These are phyloP conservation scores for Lophiostoma macrostomum DNA, from an alignment of 495 filamentous ascomycete genomes.

Conservation along the genomic window DNA sequence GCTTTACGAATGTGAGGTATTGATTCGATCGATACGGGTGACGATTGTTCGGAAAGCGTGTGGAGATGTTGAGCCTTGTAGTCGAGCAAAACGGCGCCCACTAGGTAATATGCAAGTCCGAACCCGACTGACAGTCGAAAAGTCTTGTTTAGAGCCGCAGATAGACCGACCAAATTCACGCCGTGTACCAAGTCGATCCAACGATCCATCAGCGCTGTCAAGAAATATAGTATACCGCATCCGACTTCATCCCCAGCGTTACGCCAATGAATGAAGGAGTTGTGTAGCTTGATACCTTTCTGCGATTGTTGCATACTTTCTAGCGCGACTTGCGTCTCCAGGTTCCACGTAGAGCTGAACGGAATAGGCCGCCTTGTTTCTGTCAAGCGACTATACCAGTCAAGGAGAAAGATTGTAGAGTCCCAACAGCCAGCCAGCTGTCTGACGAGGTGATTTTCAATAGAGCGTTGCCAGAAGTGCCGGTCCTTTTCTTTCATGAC, in stretches of 20 bases:
- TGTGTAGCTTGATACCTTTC: conserved; percentile 59
- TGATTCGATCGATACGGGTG: conserved; percentile 48
- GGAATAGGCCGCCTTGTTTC: conserved; percentile 50
- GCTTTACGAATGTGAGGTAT: conserved; percentile 40
- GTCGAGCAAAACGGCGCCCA: conserved; percentile 58
- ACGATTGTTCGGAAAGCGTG: conserved; percentile 25
- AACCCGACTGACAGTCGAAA: conserved; percentile 56
- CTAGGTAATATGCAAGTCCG: conserved; percentile 57
- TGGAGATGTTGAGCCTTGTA: conserved; percentile 55
- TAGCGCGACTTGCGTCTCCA: conserved; percentile 54
- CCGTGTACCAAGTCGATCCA: conserved; percentile 56
- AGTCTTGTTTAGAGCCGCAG: conserved; percentile 40
- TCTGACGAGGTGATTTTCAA: conserved; percentile 47
- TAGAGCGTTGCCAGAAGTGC: conserved; percentile 44
- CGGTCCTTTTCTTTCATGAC: conserved; percentile 48
- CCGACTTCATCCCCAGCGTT: conserved; percentile 56
- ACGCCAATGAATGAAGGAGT: conserved; percentile 61
- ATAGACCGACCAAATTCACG: conserved; percentile 46
- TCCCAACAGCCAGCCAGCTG: conserved; percentile 53
- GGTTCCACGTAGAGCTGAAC: conserved; percentile 62
- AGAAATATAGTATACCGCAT: conserved; percentile 57
- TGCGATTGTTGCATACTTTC: conserved; percentile 54
- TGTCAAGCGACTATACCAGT: conserved; percentile 58
- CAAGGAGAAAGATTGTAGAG: conserved; percentile 56
- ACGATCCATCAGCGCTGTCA: conserved; percentile 59